Percentiles rank a stretch among this genome's conserved stretches.
These are phyloP conservation scores for Hortiboletus flavorubellus DNA, from an alignment of 768 basidiomycete genomes.

Conservation along the genomic window DNA sequence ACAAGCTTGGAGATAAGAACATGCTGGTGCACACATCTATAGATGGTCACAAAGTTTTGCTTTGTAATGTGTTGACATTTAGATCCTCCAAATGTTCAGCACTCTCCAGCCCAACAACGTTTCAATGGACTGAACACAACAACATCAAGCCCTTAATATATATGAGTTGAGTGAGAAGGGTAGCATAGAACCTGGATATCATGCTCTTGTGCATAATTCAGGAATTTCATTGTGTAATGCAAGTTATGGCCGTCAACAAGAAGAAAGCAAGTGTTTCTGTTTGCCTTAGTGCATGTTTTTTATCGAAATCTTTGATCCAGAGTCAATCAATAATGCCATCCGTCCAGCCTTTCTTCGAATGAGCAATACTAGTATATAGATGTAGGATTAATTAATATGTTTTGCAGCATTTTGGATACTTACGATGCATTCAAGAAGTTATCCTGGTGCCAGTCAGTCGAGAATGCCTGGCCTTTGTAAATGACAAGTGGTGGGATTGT, in stretches of 20 bases:
- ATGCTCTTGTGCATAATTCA: conserved; percentile 35
- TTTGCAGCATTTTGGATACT: too few relatives aligned
- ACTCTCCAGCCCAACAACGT: conserved; percentile 20
- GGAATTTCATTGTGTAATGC: conserved; percentile 38
- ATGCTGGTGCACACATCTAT: conserved; percentile 8
- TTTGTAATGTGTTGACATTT: too few relatives aligned
- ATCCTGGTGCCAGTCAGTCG: too few relatives aligned
- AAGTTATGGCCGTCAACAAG: conserved; percentile 47
- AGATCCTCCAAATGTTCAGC: neutral
- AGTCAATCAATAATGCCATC: conserved; percentile 25
- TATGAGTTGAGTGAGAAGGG: conserved; percentile 27
- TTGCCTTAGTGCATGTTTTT: conserved; percentile 30
- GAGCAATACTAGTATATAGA: conserved; percentile 1
- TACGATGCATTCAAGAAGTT: too few relatives aligned
- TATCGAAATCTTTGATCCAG: conserved; percentile 33
- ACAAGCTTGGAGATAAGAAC: conserved; percentile 23
- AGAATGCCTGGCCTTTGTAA: too few relatives aligned
- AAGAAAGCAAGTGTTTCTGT: conserved; percentile 30
- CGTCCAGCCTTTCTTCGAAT: conserved; percentile 23
- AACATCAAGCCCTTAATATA: conserved; percentile 43
- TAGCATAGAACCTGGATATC: conserved; percentile 44
- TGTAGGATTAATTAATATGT: too few relatives aligned
- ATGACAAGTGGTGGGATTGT: too few relatives aligned
- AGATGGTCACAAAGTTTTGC: conserved; percentile 9
- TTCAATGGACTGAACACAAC: conserved; percentile 36